Percentiles rank a stretch among this genome's conserved stretches.
Conservation (phyloP, 495 filamentous ascomycete species). For the Penicillium angulare region DNA sequence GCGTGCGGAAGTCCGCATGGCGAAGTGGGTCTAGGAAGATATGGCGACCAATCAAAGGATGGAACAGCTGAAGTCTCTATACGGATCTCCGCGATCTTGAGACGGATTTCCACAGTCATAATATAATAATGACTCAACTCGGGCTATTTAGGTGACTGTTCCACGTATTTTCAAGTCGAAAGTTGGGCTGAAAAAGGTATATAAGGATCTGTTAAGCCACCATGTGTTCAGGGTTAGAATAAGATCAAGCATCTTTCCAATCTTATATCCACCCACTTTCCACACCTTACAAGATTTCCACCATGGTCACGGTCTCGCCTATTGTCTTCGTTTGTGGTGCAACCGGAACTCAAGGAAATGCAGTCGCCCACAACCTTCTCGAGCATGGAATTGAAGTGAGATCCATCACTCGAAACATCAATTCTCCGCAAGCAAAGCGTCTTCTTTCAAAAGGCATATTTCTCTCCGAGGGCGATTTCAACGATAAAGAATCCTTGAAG, state of each 20-base stretch:
- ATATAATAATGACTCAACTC: not conserved
- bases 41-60: not conserved
- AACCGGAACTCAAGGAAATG: slow-evolving; percentile 51
- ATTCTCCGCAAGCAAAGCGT: slow-evolving; percentile 29
- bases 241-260: not conserved
- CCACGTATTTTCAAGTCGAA: too few relatives aligned
- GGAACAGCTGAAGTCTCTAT: not conserved
- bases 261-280: slow-evolving; percentile 2
- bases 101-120: not conserved
- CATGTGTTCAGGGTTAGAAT: too few relatives aligned
- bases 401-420: slow-evolving; percentile 37
- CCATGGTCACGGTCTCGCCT: too few relatives aligned
- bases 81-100: not conserved
- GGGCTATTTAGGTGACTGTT: not conserved
- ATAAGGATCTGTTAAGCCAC: too few relatives aligned
- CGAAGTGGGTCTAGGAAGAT: slow-evolving; percentile 4
- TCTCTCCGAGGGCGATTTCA: slow-evolving; percentile 39
- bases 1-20: slow-evolving; percentile 34
- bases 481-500: slow-evolving; percentile 36
- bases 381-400: slow-evolving; percentile 34
- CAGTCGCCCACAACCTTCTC: slow-evolving; percentile 38
- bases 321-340: slow-evolving; percentile 46
- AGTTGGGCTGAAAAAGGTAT: too few relatives aligned
- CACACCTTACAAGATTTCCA: too few relatives aligned
- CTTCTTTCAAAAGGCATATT: slow-evolving; percentile 39